Base-by-base conservation (phyloP, 768 basidiomycete genomes). In the Leccinum truebloodii region DNA sequence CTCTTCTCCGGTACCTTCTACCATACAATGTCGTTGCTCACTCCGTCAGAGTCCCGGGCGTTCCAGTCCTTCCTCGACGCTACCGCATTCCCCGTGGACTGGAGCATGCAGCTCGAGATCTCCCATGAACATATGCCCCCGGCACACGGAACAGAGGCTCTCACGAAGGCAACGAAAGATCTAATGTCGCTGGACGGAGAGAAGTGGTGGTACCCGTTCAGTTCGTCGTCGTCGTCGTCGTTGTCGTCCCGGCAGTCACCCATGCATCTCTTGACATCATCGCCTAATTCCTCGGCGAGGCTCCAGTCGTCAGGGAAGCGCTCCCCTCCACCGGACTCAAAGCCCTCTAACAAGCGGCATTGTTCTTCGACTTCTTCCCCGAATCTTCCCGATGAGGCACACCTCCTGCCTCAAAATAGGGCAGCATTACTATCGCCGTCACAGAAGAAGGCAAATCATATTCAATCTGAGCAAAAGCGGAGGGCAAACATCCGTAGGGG, bases 371-470 rank as follows among this genome's bases (percentile, higher is more conserved):
- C 46, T 54, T 16, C 63, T 53, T 59, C 64, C 39, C 60, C 59
- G 49, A 55, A 37, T 30, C 28, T 54, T 26, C 20, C 49, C 6
- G 62, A 64, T 35, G 63, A 71, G 13, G n/a, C 63, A 22, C 65
- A 59, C 16, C 30, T 50, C 48, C 22, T 46, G 14, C 61, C 64
- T 51, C 63, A 65, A 5, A 64, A 61, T 22, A 62, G 60, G 54
- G 14, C 58, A 0, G 41, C 75, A 8, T 79, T 94, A 26, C 81
- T 95, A 26, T 87, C 89, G 2, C 85, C 90, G 0, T 87, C 89
- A 2, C 92, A 95, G 79, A 95, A 95, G 72, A 92, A 95, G 71
- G 89, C 89, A 44, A 95, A 95, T 67, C 94, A 97, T 69, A 96
- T 97, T 65, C 90, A 92, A 67, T 90, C 88, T 2, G 95, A 97